Evolutionary conservation across 768 basidiomycete species (phyloP).

Genomic region (Lentinula sp.): DNA sequence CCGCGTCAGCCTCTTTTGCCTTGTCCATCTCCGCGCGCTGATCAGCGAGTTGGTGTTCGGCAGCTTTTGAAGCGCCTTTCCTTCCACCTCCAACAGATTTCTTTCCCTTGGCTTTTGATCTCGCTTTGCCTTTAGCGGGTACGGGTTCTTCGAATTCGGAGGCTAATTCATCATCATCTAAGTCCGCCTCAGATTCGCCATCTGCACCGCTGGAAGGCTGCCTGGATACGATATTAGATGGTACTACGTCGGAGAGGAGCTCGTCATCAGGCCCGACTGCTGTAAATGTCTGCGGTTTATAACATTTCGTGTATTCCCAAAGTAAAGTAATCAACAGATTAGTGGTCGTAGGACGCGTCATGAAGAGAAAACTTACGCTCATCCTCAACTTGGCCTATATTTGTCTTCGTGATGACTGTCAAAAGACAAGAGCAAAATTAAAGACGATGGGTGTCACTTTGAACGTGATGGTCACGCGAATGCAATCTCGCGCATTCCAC

Average conservation of each 20-base stretch:
- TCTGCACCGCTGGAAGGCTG: slow-evolving; percentile 69
- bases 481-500: neutral
- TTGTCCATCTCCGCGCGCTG: slow-evolving; percentile 86
- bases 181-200: slow-evolving; percentile 61
- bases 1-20: slow-evolving; percentile 85
- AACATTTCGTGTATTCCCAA: neutral
- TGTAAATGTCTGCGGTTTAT: neutral
- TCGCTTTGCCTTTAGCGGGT: slow-evolving; percentile 6
- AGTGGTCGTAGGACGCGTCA: neutral
- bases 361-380: neutral
- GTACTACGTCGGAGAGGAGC: slow-evolving; percentile 85
- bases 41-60: slow-evolving; percentile 60
- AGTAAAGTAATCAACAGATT: neutral
- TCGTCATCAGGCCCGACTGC: slow-evolving; percentile 48
- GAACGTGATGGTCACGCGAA: neutral
- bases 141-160: slow-evolving; percentile 41
- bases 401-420: neutral
- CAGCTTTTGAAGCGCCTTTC: slow-evolving; percentile 52
- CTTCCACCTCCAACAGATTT: slow-evolving; percentile 25
- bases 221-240: slow-evolving; percentile 86
- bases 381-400: neutral
- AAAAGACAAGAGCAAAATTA: neutral
- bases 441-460: neutral
- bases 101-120: neutral
- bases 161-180: slow-evolving; percentile 55